Evolutionary conservation across 208 protist species (phyloP).

Genomic region (Vickermania spadyakhi): DNA sequence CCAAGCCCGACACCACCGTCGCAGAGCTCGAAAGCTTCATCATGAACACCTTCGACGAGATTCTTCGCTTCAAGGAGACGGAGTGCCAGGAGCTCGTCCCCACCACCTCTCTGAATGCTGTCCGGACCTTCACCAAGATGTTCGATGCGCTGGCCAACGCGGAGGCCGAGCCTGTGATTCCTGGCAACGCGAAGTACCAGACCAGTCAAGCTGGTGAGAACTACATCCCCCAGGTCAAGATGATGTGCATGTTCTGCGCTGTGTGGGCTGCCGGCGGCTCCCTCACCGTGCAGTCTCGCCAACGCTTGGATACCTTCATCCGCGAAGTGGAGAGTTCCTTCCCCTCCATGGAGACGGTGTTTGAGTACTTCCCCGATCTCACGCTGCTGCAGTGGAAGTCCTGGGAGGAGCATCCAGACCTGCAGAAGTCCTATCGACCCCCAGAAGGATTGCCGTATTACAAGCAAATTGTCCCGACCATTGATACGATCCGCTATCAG

Average conservation of each 20-base stretch:
- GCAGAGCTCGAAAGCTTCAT: conserved; percentile 80
- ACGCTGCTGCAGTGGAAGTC: conserved; percentile 79
- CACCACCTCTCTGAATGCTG: conserved; percentile 76
- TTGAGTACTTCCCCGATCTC: conserved; percentile 96
- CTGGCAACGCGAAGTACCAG: conserved; percentile 50
- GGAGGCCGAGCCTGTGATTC: conserved; percentile 63
- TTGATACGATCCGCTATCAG: conserved; percentile 95
- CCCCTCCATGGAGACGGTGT: conserved; percentile 94
- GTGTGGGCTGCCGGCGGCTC: conserved; percentile 94
- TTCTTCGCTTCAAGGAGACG: conserved; percentile 66
- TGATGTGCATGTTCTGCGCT: conserved; percentile 94
- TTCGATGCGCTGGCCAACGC: conserved; percentile 93
- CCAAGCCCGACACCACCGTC: conserved; percentile 84
- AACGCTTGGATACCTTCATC: conserved; percentile 90
- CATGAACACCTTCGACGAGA: conserved; percentile 65
- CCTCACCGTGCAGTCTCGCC: conserved; percentile 86
- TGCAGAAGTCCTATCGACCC: conserved; percentile 82
- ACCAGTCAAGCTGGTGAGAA: conserved; percentile 74
- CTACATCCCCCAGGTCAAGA: conserved; percentile 88
- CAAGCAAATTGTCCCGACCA: conserved; percentile 95
- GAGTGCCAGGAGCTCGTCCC: conserved; percentile 90
- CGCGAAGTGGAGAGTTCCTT: conserved; percentile 94
- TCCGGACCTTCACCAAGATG: conserved; percentile 92
- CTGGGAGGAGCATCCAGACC: conserved; percentile 91
- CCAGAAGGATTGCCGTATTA: conserved; percentile 89